Evolutionary conservation across 768 basidiomycete species (phyloP).

Genomic region (Sporobolomyces pararoseus): DNA sequence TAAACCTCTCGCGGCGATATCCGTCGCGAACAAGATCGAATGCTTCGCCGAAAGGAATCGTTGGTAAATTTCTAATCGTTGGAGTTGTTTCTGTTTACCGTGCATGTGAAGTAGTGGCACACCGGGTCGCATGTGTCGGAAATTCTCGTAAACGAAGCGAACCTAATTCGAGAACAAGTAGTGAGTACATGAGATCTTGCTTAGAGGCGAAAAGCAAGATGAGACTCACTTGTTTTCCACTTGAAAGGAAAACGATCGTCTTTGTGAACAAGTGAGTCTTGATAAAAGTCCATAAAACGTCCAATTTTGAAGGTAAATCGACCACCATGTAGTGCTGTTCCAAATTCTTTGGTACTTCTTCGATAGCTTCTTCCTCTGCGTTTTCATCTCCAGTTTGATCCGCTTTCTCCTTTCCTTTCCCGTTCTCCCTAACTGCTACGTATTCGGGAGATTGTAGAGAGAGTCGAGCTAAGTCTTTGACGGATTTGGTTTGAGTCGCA

Average conservation of each 20-base stretch:
- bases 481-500: constrained; percentile 88
- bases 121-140: constrained; percentile 92
- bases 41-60: constrained; percentile 77
- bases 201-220: background rate
- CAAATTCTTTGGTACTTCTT: constrained; percentile 33
- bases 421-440: constrained; percentile 58
- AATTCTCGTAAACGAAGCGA: constrained; percentile 90
- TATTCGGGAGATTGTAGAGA: constrained; percentile 76
- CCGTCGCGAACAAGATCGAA: constrained; percentile 87
- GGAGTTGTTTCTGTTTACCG: constrained; percentile 93
- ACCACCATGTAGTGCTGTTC: constrained; percentile 63
- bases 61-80: constrained; percentile 74
- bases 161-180: constrained; percentile 51
- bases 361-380: constrained; percentile 12
- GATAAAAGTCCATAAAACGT: constrained; percentile 89
- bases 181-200: background rate
- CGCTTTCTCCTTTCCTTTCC: constrained; percentile 25
- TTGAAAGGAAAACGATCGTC: constrained; percentile 86
- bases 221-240: constrained; percentile 73
- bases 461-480: constrained; percentile 80
- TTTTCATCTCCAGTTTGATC: background rate
- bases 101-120: constrained; percentile 87
- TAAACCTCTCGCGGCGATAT: constrained; percentile 89
- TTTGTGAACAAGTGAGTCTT: constrained; percentile 88
- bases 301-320: constrained; percentile 79